Conservation (phyloP, 2,329 filamentous ascomycete species). For the Penicillium italicum region DNA sequence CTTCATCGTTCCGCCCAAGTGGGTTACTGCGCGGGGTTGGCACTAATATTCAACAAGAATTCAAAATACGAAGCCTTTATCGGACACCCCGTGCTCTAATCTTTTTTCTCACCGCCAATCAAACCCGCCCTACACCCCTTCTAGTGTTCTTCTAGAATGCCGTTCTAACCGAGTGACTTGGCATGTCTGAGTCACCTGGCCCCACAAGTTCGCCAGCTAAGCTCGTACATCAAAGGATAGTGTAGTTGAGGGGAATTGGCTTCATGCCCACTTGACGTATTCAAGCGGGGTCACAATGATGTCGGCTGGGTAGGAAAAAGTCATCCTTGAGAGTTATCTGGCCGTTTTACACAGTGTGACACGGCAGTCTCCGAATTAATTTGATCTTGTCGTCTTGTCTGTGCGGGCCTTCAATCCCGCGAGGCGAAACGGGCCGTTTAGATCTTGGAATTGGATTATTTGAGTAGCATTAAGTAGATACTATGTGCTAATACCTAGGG, state of each 20-base stretch:
- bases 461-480: too few species aligned
- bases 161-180: slow-evolving; percentile 5
- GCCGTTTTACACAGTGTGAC: not conserved
- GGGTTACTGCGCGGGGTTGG: not conserved
- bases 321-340: not conserved
- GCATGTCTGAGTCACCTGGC: slow-evolving; percentile 1
- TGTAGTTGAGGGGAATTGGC: not conserved
- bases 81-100: not conserved
- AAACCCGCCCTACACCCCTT: slow-evolving; percentile 6
- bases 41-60: not conserved
- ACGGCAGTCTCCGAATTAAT: not conserved
- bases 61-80: slow-evolving; percentile 1
- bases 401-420: not conserved
- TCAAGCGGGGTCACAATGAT: not conserved
- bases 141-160: slow-evolving; percentile 29
- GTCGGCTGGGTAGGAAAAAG: not conserved
- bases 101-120: slow-evolving; percentile 7
- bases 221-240: not conserved
- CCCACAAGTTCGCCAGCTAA: slow-evolving; percentile 5
- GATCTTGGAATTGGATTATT: too few species aligned
- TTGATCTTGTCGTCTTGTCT: not conserved
- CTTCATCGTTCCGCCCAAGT: not conserved
- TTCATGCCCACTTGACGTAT: not conserved
- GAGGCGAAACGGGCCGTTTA: too few species aligned
- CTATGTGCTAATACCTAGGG: too few species aligned